Conservation (phyloP, 106 monocot species). For the Allium cepa region DNA sequence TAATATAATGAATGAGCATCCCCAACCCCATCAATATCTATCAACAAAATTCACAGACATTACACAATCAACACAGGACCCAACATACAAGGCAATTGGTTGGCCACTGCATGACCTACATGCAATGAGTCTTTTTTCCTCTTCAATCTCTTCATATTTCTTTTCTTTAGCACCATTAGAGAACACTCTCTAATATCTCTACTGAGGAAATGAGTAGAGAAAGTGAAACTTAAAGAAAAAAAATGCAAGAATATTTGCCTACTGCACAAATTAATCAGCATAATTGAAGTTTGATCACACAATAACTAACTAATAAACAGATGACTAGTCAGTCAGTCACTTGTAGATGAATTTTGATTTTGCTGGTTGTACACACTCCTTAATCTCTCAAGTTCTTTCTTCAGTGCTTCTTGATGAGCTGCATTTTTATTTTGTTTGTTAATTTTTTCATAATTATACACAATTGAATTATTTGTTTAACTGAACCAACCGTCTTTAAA, state of each 20-base stretch:
- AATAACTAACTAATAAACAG: background rate
- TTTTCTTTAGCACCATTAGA: background rate
- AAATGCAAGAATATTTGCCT: background rate
- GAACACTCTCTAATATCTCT: too few relatives aligned
- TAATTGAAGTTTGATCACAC: background rate
- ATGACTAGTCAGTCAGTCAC: background rate
- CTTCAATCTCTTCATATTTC: background rate
- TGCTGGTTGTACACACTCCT: conserved; percentile 77
- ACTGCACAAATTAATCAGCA: conserved; percentile 1
- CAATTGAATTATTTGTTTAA: background rate
- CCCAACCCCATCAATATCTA: conserved; percentile 3
- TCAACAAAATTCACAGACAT: conserved; percentile 6
- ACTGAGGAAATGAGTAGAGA: too few relatives aligned
- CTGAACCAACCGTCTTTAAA: conserved; percentile 81
- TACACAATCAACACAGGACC: background rate
- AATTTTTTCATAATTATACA: background rate
- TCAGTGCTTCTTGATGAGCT: conserved; percentile 89
- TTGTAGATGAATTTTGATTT: conserved; percentile 21
- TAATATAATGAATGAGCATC: background rate
- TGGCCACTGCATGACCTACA: background rate
- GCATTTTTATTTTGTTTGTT: background rate
- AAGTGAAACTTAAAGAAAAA: too few relatives aligned
- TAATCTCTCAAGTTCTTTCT: conserved; percentile 78
- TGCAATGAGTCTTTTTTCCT: background rate
- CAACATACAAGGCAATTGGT: background rate